Base-by-base conservation (phyloP, 495 filamentous ascomycete species). In the Aspergillus hancockii region DNA sequence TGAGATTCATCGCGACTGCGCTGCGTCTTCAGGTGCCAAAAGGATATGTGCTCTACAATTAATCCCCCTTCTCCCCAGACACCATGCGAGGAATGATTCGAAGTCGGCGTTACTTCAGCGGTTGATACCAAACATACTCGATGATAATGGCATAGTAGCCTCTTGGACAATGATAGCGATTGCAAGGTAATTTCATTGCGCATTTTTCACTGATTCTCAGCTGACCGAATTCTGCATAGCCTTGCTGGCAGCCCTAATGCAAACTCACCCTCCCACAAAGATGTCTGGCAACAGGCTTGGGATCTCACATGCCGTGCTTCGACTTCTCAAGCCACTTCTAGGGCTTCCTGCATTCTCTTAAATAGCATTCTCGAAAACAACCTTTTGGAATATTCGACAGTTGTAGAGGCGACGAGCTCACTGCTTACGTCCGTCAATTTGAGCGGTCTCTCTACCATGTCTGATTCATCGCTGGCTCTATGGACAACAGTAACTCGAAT, bases 301-400 rank as follows among this genome's bases (percentile, higher is more conserved):
- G 87, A 92, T 55, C 72, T 91, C 10, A 82, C 88, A 30, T 81
- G 82, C 43, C 84, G 92, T 30, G 83, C 83, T 57, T 77, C 94
- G 28, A 88, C 86, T 41, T 87, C 89, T 30, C 80, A 86, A 43
- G 68, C 76, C 3, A 90, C 84, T 12, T 94, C 89, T 49, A 86
- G 94, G 58, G 85, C 90, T 55, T 91, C 94, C 41, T 93, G 91
- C 63, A 81, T 90, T 64, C 74, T 96, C 8, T 81, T 96, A 69
- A 71, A 85, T 50, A 75, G 82, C 22, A 79, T 97, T 43, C 64
- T 97, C 5, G 77, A 85, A 45, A 74, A 73, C 36, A 77, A 85
- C 6, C 72, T 92, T 14, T 69, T 95, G 36, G 74, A 85, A 9
- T 86, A 89, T 59, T 79, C 85, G 31, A 73, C 82, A 43, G 72